phyloP scores from a whole-genome alignment of 352 stramenopile genomes.

The Phytophthora sp. region DNA sequence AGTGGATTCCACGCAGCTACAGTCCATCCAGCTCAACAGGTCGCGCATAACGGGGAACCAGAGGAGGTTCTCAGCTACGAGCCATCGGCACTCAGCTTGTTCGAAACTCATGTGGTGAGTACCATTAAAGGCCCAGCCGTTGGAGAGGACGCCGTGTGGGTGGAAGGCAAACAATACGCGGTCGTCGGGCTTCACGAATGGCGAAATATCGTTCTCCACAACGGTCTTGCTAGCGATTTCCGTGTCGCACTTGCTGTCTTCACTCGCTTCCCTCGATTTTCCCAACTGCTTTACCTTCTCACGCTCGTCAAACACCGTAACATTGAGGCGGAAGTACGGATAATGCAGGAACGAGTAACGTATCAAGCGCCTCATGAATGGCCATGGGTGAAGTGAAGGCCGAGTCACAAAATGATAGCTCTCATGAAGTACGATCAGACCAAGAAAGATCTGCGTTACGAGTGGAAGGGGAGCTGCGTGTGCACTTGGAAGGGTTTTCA shows the following conservation, averaged over 20 bases:
- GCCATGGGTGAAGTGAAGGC: slow-evolving; percentile 43
- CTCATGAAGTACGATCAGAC: slow-evolving; percentile 47
- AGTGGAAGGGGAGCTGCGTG: slow-evolving; percentile 10
- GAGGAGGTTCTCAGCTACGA: slow-evolving; percentile 73
- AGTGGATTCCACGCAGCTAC: slow-evolving; percentile 46
- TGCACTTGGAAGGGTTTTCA: not conserved
- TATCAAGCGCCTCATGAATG: slow-evolving; percentile 40
- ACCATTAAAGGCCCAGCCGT: slow-evolving; percentile 57
- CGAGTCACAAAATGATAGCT: slow-evolving; percentile 43
- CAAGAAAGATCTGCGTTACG: slow-evolving; percentile 31
- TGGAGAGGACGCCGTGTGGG: slow-evolving; percentile 66
- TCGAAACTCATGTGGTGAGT: slow-evolving; percentile 55
- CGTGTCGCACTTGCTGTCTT: not conserved
- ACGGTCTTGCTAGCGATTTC: slow-evolving; percentile 7
- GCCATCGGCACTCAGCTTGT: slow-evolving; percentile 55
- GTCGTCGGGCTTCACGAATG: slow-evolving; percentile 22
- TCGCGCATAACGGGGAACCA: slow-evolving; percentile 64
- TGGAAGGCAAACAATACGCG: slow-evolving; percentile 53
- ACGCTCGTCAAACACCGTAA: slow-evolving; percentile 47
- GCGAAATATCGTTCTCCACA: slow-evolving; percentile 18
- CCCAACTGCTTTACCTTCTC: slow-evolving; percentile 15
- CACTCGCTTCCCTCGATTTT: too few species aligned
- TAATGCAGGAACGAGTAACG: slow-evolving; percentile 52
- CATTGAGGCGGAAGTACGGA: slow-evolving; percentile 56
- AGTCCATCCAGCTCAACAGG: slow-evolving; percentile 65